Evolutionary conservation across 2,329 filamentous ascomycete genomes (phyloP).

Genomic region (Aspergillus cejpii): DNA sequence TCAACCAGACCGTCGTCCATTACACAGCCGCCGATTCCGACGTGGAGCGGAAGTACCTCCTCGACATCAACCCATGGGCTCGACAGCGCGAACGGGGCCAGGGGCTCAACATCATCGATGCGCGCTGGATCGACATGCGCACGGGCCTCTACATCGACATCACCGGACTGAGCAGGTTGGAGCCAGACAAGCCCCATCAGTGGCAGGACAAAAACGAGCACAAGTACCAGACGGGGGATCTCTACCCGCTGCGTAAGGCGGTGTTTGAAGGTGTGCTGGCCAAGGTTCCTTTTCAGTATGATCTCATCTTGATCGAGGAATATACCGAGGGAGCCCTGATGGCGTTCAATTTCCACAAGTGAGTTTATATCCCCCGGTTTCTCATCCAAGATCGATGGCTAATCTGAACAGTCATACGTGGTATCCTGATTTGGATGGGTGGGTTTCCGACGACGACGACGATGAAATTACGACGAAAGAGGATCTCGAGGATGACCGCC

Average conservation of each 20-base stretch:
- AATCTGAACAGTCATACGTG: constrained; percentile 33
- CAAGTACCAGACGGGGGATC: constrained; percentile 60
- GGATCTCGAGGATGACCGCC: constrained; percentile 8
- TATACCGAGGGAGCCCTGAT: constrained; percentile 35
- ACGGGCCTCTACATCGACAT: constrained; percentile 81
- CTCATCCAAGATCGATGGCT: constrained; percentile 9
- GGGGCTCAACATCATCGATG: constrained; percentile 74
- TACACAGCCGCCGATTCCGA: constrained; percentile 38
- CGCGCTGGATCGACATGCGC: constrained; percentile 68
- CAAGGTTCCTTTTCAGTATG: constrained; percentile 53
- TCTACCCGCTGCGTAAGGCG: constrained; percentile 68
- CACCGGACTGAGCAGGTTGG: constrained; percentile 64
- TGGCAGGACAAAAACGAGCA: constrained; percentile 79
- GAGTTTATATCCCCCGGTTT: constrained; percentile 11
- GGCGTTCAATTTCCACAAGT: constrained; percentile 34
- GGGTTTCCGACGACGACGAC: constrained; percentile 24
- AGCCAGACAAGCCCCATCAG: constrained; percentile 56
- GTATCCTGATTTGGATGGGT: constrained; percentile 28
- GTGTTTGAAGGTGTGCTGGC: constrained; percentile 68
- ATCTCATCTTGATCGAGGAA: constrained; percentile 35
- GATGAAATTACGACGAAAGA: constrained; percentile 11
- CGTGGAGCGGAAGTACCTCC: constrained; percentile 54
- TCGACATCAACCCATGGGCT: constrained; percentile 71
- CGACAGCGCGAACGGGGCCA: constrained; percentile 56
- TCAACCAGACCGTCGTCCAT: constrained; percentile 60